Evolutionary conservation across 2,329 filamentous ascomycete species (phyloP), one percentile per base, ranked within the genome.

Genomic region (Calonectria henricotiae): DNA sequence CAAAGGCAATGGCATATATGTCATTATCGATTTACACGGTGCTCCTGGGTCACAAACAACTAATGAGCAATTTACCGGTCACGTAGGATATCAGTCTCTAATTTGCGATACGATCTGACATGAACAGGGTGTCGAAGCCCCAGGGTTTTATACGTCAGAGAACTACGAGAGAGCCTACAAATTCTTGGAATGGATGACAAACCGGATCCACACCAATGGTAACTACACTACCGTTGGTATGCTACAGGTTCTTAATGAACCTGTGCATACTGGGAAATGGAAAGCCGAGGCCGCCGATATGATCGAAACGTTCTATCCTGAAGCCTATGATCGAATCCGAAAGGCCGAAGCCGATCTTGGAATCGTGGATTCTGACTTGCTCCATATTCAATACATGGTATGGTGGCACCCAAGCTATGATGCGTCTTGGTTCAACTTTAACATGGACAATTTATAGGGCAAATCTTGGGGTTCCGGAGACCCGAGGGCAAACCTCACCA

Each of bases 241-340:
- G 85, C 79, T 91, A 15, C 85, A 88, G 75, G 82, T 91, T 11
- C 81, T 90, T 65, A 91, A 91, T 74, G 89, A 91, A 77, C 89
- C 89, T 4, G 77, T 86, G 13, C 83, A 84, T 61, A 71, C 71
- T 46, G 78, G 83, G 60, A 73, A 79, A 12, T 75, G 69, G 61
- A 68, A 55, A 27, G 62, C 60, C n/a, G 55, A 77, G 43, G 75
- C 76, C 13, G 73, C 73, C 6, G 76, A 79, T 5, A 77, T 79
- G 75, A 74, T 78, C 15, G 62, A 73, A 37, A 77, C 54, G 12
- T 79, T 77, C 17, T 79, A 79, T 8, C 78, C 78, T 0, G 62
- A 62, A 3, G 78, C 76, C 15, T 79, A 73, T 9, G 69, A 73
- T 2, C 72, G 77, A 7, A 88, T 91, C 72, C 87, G 55, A 8